These are phyloP conservation scores for Carex kokanica DNA, from an alignment of 176 grass and related monocot species.

Conservation along the genomic window DNA sequence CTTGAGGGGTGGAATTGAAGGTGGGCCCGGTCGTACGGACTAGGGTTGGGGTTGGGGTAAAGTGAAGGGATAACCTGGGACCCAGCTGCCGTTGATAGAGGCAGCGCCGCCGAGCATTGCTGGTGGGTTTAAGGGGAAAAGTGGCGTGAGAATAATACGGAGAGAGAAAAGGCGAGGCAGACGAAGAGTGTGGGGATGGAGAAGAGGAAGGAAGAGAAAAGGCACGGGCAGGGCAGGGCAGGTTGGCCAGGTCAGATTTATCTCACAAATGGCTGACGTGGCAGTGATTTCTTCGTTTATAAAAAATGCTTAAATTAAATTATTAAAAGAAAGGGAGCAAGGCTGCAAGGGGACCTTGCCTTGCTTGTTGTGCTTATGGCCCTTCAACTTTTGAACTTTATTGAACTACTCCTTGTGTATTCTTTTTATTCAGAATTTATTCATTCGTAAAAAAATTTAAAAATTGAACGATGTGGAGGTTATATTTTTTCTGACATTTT, in stretches of 20 bases:
- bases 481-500: neutral
- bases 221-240: slow-evolving; percentile 65
- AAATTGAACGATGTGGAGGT: neutral
- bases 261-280: neutral
- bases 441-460: no score
- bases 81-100: slow-evolving; percentile 33
- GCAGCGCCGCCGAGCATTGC: slow-evolving; percentile 21
- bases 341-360: no score
- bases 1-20: neutral
- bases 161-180: slow-evolving; percentile 23
- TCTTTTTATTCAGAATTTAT: no score
- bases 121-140: slow-evolving; percentile 21
- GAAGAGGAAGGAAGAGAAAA: slow-evolving; percentile 38
- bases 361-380: neutral
- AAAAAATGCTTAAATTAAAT: neutral
- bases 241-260: slow-evolving; percentile 31
- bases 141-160: slow-evolving; percentile 25
- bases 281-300: neutral
- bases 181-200: slow-evolving; percentile 35
- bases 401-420: neutral
- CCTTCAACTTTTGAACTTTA: neutral
- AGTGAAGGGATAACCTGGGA: slow-evolving; percentile 26
- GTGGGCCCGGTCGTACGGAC: neutral
- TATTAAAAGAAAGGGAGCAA: no score
- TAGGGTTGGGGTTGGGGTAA: slow-evolving; percentile 32